These are phyloP conservation scores for Galerina marginata DNA, from an alignment of 768 basidiomycete genomes.

Conservation along the genomic window DNA sequence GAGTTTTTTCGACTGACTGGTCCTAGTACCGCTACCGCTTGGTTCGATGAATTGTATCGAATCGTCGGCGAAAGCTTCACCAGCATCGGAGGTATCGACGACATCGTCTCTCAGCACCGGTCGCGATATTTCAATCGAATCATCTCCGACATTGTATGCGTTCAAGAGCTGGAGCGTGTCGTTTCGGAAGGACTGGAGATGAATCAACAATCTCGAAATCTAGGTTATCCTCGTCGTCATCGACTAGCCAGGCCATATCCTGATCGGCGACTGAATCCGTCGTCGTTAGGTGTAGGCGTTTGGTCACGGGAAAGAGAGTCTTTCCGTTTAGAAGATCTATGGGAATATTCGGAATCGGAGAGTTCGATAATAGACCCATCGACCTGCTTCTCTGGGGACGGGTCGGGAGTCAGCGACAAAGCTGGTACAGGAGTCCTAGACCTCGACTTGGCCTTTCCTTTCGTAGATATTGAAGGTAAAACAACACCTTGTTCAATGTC, in stretches of 20 bases:
- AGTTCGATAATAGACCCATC: conserved; percentile 31
- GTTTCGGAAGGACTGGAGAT: conserved; percentile 40
- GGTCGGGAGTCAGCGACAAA: neutral
- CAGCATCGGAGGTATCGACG: conserved; percentile 15
- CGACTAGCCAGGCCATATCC: conserved; percentile 70
- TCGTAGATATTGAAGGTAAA: conserved; percentile 2
- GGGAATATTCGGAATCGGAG: conserved; percentile 32
- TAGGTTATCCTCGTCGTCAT: conserved; percentile 69
- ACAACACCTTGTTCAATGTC: conserved; percentile 55
- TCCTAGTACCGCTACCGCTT: neutral
- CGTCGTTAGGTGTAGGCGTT: neutral
- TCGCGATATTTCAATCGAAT: conserved; percentile 33
- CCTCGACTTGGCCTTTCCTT: neutral
- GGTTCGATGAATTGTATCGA: conserved; percentile 28
- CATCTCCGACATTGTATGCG: conserved; percentile 24
- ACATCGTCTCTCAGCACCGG: conserved; percentile 12
- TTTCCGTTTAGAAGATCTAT: neutral
- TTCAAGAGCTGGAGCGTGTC: conserved; percentile 3
- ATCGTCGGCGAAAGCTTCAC: conserved; percentile 19
- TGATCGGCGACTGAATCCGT: conserved; percentile 23
- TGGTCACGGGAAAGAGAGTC: neutral
- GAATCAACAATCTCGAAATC: conserved; percentile 59
- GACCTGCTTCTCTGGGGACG: conserved; percentile 12
- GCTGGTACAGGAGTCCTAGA: conserved; percentile 5
- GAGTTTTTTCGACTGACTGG: neutral